A percentile compares a stretch with the other conserved stretches of the same genome.
phyloP scores from a whole-genome alignment of 306 rosid genomes.

The Sicyos baderoa region DNA sequence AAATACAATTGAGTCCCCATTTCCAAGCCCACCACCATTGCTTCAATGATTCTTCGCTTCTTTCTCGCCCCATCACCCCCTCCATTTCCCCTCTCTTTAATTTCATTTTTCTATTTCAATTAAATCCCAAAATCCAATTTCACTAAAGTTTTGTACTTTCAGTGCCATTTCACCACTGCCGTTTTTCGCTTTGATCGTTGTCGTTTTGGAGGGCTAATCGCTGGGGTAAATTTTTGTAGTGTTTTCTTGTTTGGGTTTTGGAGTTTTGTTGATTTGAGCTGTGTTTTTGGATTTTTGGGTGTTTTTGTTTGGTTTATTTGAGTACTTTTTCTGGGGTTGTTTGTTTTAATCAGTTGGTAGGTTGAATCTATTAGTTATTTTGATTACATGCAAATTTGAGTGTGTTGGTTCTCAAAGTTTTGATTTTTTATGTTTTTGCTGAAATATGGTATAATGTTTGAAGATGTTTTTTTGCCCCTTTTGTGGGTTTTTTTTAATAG shows the following conservation, averaged over 20 bases:
- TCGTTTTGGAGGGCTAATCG: conserved; percentile 9
- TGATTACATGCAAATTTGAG: conserved; percentile 1
- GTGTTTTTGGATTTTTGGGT: not conserved
- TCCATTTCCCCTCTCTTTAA: not conserved
- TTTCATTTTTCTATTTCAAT: not conserved
- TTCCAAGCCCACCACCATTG: conserved; percentile 16
- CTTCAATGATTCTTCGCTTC: conserved; percentile 3
- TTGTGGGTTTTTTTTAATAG: too few relatives aligned
- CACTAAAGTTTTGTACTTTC: not conserved
- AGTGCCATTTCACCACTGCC: not conserved
- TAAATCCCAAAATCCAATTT: not conserved
- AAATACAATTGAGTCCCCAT: conserved; percentile 6
- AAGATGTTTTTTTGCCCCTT: too few relatives aligned
- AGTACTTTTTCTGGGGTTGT: not conserved
- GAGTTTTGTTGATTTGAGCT: conserved; percentile 5
- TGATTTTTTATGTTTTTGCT: not conserved
- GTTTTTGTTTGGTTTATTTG: not conserved
- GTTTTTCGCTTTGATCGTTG: conserved; percentile 10
- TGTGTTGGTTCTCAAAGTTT: not conserved
- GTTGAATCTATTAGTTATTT: not conserved
- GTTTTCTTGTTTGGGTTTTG: not conserved
- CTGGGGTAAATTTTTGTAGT: not conserved
- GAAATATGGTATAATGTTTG: too few relatives aligned
- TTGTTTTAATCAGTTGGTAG: not conserved
- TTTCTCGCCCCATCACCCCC: not conserved